A percentile compares a stretch with the other conserved stretches of the same genome.
Conservation (phyloP, 495 filamentous ascomycete genomes). For the Aspergillus panamensis region DNA sequence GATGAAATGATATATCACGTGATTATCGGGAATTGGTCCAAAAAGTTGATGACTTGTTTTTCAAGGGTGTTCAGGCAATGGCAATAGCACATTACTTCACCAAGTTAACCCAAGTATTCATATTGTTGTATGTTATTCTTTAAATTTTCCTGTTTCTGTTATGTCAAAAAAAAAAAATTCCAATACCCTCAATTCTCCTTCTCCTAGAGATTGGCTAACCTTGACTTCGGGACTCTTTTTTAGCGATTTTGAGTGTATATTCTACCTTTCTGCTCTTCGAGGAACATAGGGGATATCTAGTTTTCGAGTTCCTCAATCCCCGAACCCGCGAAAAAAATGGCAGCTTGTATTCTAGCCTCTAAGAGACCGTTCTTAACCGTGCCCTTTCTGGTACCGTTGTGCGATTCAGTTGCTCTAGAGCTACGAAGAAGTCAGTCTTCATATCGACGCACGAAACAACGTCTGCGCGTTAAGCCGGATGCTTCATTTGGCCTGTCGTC, state of each 20-base stretch:
- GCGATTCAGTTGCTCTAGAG: constrained; percentile 31
- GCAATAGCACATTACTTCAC: no score
- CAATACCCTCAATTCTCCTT: background rate
- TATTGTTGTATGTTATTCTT: no score
- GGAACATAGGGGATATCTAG: background rate
- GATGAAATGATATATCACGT: no score
- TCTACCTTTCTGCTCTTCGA: no score
- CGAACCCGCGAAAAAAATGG: constrained; percentile 21
- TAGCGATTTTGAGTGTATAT: no score
- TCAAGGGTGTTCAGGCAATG: no score
- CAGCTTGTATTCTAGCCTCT: constrained; percentile 28
- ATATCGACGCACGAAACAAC: constrained; percentile 65
- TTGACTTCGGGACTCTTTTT: no score
- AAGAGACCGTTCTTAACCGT: constrained; percentile 43
- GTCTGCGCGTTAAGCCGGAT: constrained; percentile 69
- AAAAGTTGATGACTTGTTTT: no score
- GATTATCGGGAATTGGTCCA: no score
- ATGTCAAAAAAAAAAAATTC: background rate
- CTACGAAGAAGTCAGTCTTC: constrained; percentile 62
- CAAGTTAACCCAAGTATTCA: no score
- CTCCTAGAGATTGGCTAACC: no score
- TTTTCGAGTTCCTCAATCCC: background rate
- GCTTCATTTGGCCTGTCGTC: constrained; percentile 58
- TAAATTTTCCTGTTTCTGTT: background rate
- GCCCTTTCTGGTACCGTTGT: constrained; percentile 41